phyloP scores from a whole-genome alignment of 2,329 filamentous ascomycete species.

The Hysterium pulicare region DNA sequence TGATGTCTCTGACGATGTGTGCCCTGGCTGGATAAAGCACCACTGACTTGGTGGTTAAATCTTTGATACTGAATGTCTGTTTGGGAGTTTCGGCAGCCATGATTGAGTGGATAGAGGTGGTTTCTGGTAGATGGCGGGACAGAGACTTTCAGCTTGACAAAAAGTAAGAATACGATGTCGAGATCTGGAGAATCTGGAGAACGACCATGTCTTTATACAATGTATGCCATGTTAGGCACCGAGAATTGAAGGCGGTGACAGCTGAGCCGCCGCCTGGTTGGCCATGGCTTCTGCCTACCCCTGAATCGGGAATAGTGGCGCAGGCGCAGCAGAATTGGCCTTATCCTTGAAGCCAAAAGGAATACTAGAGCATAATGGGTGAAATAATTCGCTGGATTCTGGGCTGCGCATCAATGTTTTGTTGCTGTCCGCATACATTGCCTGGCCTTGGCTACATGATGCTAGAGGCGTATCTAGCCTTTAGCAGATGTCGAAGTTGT shows the following conservation, averaged over 20 bases:
- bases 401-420: too few relatives aligned
- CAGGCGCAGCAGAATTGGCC: background rate
- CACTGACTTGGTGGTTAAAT: conserved; percentile 59
- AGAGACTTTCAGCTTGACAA: too few relatives aligned
- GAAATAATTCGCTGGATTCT: too few relatives aligned
- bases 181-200: too few relatives aligned
- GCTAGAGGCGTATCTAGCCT: too few relatives aligned
- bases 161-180: too few relatives aligned
- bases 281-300: background rate
- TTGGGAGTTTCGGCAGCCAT: conserved; percentile 7
- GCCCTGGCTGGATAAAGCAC: conserved; percentile 61
- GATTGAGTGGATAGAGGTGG: too few relatives aligned
- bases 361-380: too few relatives aligned
- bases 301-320: background rate
- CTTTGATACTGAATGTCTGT: conserved; percentile 40
- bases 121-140: too few relatives aligned
- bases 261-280: background rate
- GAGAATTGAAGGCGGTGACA: background rate
- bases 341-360: background rate
- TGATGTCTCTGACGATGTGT: conserved; percentile 59
- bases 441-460: too few relatives aligned
- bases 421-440: too few relatives aligned
- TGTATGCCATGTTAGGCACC: background rate
- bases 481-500: too few relatives aligned
- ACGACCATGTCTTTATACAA: background rate